These are phyloP conservation scores for Firmiana major DNA, from an alignment of 345 rosid genomes.

Conservation along the genomic window DNA sequence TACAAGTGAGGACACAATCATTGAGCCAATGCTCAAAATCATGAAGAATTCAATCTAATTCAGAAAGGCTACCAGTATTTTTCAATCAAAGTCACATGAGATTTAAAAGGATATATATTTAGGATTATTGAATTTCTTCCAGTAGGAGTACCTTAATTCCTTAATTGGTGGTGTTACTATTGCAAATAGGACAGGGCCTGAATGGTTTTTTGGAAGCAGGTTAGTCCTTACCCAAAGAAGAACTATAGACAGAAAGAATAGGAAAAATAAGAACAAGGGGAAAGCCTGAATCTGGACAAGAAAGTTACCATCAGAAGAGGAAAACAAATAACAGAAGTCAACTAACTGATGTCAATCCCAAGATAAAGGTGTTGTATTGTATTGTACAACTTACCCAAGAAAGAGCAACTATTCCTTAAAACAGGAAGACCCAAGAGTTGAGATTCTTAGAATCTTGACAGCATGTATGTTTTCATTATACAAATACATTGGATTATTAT, in stretches of 20 bases:
- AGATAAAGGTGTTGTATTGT: background rate
- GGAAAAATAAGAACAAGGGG: background rate
- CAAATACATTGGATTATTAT: background rate
- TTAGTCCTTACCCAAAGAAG: background rate
- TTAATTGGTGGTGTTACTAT: too few relatives aligned
- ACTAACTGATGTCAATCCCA: background rate
- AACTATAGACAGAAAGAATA: background rate
- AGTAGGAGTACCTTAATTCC: too few relatives aligned
- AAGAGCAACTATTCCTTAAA: background rate
- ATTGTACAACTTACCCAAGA: background rate
- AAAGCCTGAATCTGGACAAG: background rate
- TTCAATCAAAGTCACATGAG: background rate
- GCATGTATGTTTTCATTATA: background rate
- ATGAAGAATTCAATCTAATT: too few relatives aligned
- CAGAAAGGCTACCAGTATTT: too few relatives aligned
- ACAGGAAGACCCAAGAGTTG: background rate
- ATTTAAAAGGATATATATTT: too few relatives aligned
- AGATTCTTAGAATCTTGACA: background rate
- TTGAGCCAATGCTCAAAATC: too few relatives aligned
- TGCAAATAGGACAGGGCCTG: background rate
- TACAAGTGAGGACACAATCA: too few relatives aligned
- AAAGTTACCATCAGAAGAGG: background rate
- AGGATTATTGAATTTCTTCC: too few relatives aligned
- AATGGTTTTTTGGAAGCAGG: background rate
- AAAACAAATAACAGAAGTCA: background rate